Conservation (phyloP, 495 filamentous ascomycete species). For the Letharia lupina region DNA sequence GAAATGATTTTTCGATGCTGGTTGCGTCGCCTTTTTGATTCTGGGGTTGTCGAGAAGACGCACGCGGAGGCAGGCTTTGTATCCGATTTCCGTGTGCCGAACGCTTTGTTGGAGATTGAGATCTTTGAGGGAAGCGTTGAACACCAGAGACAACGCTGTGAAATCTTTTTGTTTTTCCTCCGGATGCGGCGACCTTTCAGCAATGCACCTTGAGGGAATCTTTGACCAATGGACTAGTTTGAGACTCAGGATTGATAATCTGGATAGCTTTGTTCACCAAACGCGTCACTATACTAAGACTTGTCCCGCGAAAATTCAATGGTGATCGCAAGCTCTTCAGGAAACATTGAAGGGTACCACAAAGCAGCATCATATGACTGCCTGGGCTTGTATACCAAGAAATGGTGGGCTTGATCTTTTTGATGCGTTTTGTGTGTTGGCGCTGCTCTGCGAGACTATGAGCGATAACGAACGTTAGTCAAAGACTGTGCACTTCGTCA, state of each 20-base stretch:
- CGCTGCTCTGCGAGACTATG: background rate
- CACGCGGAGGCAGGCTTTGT: background rate
- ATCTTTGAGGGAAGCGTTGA: background rate
- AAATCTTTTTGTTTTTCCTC: background rate
- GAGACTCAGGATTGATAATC: background rate
- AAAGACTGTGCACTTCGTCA: background rate
- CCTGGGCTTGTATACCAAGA: background rate
- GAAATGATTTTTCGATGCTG: background rate
- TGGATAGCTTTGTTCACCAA: background rate
- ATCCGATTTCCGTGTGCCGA: background rate
- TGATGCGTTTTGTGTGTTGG: background rate
- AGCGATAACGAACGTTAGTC: background rate
- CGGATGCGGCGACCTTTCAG: background rate
- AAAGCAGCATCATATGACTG: background rate
- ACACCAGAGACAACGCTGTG: too few relatives aligned
- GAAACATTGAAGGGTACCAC: background rate
- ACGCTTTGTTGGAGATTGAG: background rate
- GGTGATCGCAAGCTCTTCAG: background rate
- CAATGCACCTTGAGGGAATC: background rate
- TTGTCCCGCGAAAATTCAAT: background rate
- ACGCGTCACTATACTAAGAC: too few relatives aligned
- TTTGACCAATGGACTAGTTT: background rate
- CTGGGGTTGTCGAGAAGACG: background rate
- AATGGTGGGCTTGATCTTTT: background rate
- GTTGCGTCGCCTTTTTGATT: background rate